A percentile compares a stretch with the other conserved stretches of the same genome.
phyloP scores from a whole-genome alignment of 768 basidiomycete genomes.

The Russula sp. region DNA sequence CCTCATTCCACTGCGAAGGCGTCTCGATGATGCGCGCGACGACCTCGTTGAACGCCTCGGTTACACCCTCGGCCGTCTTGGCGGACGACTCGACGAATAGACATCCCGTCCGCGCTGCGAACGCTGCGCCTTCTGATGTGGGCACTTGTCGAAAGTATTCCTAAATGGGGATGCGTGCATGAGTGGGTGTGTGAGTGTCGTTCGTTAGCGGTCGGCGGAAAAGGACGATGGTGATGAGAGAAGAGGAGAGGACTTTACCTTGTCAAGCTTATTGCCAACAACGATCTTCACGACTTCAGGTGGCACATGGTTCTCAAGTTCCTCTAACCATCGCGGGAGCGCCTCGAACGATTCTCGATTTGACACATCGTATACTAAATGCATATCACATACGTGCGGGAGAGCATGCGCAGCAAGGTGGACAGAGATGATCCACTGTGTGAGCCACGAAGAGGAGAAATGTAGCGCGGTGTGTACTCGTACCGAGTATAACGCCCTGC shows the following conservation, averaged over 20 bases:
- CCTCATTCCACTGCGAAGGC: constrained; percentile 68
- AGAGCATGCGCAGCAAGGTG: too few relatives aligned
- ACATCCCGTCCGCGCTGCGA: constrained; percentile 77
- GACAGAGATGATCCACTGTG: too few relatives aligned
- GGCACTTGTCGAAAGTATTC: constrained; percentile 90
- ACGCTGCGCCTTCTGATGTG: constrained; percentile 69
- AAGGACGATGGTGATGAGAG: background rate
- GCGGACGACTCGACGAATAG: constrained; percentile 92
- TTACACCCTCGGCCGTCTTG: constrained; percentile 84
- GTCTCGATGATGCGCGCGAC: constrained; percentile 82
- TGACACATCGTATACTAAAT: constrained; percentile 90
- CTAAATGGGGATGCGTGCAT: constrained; percentile 39
- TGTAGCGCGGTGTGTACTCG: too few relatives aligned
- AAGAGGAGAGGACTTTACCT: constrained; percentile 44
- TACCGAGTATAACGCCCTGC: too few relatives aligned
- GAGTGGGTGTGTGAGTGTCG: background rate
- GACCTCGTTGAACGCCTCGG: constrained; percentile 71
- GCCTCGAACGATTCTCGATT: constrained; percentile 92
- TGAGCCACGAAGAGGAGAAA: too few relatives aligned
- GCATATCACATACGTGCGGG: too few relatives aligned
- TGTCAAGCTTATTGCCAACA: constrained; percentile 94
- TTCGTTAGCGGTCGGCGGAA: background rate
- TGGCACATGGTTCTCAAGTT: constrained; percentile 90
- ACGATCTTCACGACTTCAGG: constrained; percentile 88
- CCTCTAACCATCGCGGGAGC: constrained; percentile 87